phyloP scores from a whole-genome alignment of 1,284 basidiomycete genomes.

The Gomphus sp. region DNA sequence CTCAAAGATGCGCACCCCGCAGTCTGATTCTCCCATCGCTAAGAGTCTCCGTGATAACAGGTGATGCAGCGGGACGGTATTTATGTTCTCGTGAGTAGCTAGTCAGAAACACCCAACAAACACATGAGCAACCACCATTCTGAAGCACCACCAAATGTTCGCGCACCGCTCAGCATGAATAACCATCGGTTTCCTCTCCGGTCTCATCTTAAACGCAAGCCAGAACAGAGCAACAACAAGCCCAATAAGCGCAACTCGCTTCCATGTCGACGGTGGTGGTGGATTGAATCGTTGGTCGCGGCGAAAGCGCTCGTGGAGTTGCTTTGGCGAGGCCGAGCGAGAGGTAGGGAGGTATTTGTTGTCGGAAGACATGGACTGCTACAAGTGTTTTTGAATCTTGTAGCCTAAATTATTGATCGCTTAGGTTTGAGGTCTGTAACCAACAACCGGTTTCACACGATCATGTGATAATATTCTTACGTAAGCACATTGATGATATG shows the following conservation, averaged over 20 bases:
- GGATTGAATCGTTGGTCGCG: constrained; percentile 35
- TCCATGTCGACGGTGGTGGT: constrained; percentile 35
- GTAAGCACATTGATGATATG: too few species aligned
- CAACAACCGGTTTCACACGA: too few species aligned
- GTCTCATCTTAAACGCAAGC: constrained; percentile 29
- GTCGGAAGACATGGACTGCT: background rate
- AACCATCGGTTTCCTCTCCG: constrained; percentile 25
- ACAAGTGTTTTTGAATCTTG: too few species aligned
- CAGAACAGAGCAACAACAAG: constrained; percentile 35
- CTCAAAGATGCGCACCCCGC: constrained; percentile 33
- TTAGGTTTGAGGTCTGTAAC: too few species aligned
- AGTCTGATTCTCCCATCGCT: constrained; percentile 48
- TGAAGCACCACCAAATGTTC: background rate
- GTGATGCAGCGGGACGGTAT: constrained; percentile 57
- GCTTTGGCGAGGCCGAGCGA: constrained; percentile 7
- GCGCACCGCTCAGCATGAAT: constrained; percentile 41
- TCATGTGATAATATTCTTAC: too few species aligned
- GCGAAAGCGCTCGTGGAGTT: constrained; percentile 4
- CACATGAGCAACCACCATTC: background rate
- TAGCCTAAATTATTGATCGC: too few species aligned
- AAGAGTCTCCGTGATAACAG: constrained; percentile 53
- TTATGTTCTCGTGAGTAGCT: constrained; percentile 61
- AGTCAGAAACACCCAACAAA: background rate
- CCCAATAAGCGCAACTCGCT: constrained; percentile 35
- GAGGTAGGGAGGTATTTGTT: background rate